These are phyloP conservation scores for Betula pendula DNA, from an alignment of 306 rosid genomes.

Conservation along the genomic window DNA sequence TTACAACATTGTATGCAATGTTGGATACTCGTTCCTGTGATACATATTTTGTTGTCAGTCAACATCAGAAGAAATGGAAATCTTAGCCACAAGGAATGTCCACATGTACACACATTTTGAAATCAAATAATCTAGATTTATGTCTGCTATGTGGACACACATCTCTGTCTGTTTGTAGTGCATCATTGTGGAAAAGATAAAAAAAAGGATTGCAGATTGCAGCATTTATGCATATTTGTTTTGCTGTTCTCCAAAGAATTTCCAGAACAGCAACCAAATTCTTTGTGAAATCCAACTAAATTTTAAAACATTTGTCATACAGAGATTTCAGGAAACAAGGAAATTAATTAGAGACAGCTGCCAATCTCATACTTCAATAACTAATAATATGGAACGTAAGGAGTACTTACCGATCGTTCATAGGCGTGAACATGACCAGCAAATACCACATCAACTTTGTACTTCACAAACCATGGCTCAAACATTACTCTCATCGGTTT, in stretches of 20 bases:
- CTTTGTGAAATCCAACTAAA: neutral
- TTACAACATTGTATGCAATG: slow-evolving; percentile 48
- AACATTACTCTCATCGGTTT: slow-evolving; percentile 56
- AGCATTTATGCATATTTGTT: neutral
- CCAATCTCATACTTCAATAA: neutral
- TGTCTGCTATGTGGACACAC: neutral
- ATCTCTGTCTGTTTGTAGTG: neutral
- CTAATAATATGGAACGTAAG: neutral
- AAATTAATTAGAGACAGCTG: neutral
- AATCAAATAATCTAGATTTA: neutral
- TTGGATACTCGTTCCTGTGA: slow-evolving; percentile 58
- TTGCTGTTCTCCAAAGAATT: neutral
- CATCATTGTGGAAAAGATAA: neutral
- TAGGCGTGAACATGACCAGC: slow-evolving; percentile 70
- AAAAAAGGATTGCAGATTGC: neutral
- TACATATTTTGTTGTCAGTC: slow-evolving; percentile 4
- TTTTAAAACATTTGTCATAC: neutral
- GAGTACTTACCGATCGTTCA: slow-evolving; percentile 51
- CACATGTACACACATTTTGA: neutral
- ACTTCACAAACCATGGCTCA: slow-evolving; percentile 42
- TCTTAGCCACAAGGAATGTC: neutral
- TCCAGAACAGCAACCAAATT: neutral
- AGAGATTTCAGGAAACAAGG: neutral
- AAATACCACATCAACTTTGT: slow-evolving; percentile 52
- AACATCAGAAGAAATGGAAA: neutral